Conservation (phyloP, 257 asterid species). For the Nemophila menziesii region DNA sequence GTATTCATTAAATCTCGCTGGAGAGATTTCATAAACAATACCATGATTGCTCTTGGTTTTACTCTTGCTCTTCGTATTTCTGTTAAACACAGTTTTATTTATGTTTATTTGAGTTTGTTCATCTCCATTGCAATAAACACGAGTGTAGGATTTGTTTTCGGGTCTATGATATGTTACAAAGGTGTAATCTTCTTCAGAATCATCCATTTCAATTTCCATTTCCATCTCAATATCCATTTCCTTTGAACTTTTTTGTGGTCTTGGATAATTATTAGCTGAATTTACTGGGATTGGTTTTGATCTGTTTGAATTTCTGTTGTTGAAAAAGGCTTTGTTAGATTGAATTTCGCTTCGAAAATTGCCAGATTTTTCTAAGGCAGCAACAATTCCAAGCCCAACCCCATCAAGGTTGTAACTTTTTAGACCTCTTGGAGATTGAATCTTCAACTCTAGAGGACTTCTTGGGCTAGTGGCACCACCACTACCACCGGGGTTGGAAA, state of each 20-base stretch:
- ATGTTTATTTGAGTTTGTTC: slow-evolving; percentile 10
- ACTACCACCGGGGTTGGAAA: slow-evolving; percentile 22
- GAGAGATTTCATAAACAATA: slow-evolving; percentile 54
- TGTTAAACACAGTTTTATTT: slow-evolving; percentile 16
- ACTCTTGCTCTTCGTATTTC: slow-evolving; percentile 8
- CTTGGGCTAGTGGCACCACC: slow-evolving; percentile 28
- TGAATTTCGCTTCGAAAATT: slow-evolving; percentile 14
- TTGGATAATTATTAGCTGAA: slow-evolving; percentile 7
- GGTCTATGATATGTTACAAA: slow-evolving; percentile 56
- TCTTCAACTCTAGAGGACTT: slow-evolving; percentile 30
- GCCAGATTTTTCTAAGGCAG: slow-evolving; percentile 56
- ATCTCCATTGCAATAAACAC: slow-evolving; percentile 34
- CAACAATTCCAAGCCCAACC: slow-evolving; percentile 76
- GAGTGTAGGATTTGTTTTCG: slow-evolving; percentile 35
- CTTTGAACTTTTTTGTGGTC: too few species aligned
- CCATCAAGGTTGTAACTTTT: slow-evolving; percentile 54
- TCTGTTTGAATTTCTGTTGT: slow-evolving; percentile 32
- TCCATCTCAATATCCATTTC: slow-evolving; percentile 12
- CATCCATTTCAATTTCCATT: slow-evolving; percentile 14
- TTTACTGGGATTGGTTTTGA: slow-evolving; percentile 62
- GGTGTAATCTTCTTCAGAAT: slow-evolving; percentile 35
- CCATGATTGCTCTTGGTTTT: slow-evolving; percentile 14
- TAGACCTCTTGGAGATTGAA: slow-evolving; percentile 42
- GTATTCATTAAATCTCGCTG: slow-evolving; percentile 27
- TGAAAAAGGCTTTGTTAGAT: slow-evolving; percentile 20